Conservation (phyloP, 2,329 filamentous ascomycete genomes). For the Hypocreales sp. region DNA sequence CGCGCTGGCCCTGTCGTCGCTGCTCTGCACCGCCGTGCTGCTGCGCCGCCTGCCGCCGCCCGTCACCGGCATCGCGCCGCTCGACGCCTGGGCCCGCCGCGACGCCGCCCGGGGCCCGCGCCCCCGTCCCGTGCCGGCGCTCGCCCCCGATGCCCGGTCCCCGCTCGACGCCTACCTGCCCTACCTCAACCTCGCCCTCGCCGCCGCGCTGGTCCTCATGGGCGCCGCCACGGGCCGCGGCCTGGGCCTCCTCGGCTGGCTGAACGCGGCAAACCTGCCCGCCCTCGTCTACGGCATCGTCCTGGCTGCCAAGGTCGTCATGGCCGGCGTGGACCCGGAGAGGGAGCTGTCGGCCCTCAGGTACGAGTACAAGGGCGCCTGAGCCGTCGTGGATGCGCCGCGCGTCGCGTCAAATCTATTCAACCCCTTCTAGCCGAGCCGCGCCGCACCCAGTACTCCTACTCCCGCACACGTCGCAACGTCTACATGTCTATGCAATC, state of each 20-base stretch:
- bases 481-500: conserved; percentile 65
- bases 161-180: conserved; percentile 45
- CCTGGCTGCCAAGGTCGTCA: conserved; percentile 46
- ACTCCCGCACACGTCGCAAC: no score
- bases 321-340: conserved; percentile 54
- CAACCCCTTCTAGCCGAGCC: no score
- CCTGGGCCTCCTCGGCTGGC: conserved; percentile 18
- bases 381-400: conserved; percentile 3
- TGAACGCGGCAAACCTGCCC: conserved; percentile 35
- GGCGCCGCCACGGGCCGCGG: conserved; percentile 21
- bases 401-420: no score
- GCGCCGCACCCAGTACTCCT: no score
- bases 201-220: conserved; percentile 30
- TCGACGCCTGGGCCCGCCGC: conserved; percentile 28
- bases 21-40: conserved; percentile 46
- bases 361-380: conserved; percentile 56
- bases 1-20: conserved; percentile 45
- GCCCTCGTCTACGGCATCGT: conserved; percentile 44
- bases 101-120: conserved; percentile 7
- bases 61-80: conserved; percentile 31
- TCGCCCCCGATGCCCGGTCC: conserved; percentile 7
- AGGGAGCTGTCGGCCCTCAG: conserved; percentile 44
- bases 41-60: conserved; percentile 39
- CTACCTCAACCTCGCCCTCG: conserved; percentile 43
- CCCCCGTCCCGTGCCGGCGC: conserved; percentile 2